phyloP scores from a whole-genome alignment of 2,329 filamentous ascomycete genomes.

The Penicillium paneum region DNA sequence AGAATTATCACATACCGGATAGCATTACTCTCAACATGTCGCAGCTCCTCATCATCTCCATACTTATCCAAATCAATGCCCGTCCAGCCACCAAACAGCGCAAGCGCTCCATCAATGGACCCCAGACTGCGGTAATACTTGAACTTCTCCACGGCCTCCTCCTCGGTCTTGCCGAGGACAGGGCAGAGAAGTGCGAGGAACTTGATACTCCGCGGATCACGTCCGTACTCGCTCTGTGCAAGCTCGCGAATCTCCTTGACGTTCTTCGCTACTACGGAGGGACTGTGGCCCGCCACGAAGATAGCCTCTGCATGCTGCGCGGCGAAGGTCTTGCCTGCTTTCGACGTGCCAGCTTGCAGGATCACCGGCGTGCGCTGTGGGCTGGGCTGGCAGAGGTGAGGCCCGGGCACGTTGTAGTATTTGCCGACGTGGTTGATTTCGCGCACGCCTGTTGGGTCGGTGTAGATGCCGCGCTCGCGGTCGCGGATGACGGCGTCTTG shows the following conservation, averaged over 20 bases:
- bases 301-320: conserved; percentile 69
- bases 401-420: conserved; percentile 62
- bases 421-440: conserved; percentile 65
- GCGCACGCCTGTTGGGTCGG: conserved; percentile 56
- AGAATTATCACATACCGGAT: conserved; percentile 44
- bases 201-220: conserved; percentile 62
- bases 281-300: conserved; percentile 65
- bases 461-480: conserved; percentile 58
- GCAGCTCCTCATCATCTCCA: conserved; percentile 61
- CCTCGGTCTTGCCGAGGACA: conserved; percentile 62
- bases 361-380: conserved; percentile 68
- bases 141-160: conserved; percentile 64
- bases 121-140: conserved; percentile 61
- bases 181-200: conserved; percentile 65
- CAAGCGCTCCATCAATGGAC: conserved; percentile 63
- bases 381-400: conserved; percentile 63
- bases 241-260: conserved; percentile 61
- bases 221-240: conserved; percentile 52
- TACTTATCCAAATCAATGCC: conserved; percentile 63
- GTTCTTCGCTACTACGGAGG: conserved; percentile 58
- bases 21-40: conserved; percentile 60
- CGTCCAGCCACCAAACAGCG: conserved; percentile 72
- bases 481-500: conserved; percentile 63
- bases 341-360: conserved; percentile 67
- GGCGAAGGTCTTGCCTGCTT: conserved; percentile 63